A percentile compares a stretch with the other conserved stretches of the same genome.
These are phyloP conservation scores for Ilyonectria sp. DNA, from an alignment of 2,329 filamentous ascomycete genomes.

Conservation along the genomic window DNA sequence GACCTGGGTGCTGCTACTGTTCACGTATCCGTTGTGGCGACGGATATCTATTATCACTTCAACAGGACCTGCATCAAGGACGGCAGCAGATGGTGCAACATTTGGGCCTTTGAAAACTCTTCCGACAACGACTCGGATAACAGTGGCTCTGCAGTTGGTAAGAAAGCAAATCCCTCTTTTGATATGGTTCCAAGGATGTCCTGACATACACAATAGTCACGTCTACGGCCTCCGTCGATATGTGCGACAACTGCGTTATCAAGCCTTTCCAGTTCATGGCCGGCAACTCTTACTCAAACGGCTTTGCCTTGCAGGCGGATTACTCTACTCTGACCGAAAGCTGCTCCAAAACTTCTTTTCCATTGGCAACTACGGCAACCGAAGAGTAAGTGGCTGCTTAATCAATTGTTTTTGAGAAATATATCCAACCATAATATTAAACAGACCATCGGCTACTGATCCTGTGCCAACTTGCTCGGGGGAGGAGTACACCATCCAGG, in stretches of 20 bases:
- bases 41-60: constrained; percentile 18
- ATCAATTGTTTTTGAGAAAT: neutral
- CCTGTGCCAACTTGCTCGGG: constrained; percentile 7
- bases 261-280: constrained; percentile 14
- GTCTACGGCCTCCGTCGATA: constrained; percentile 6
- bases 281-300: constrained; percentile 14
- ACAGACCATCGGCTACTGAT: constrained; percentile 7
- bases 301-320: constrained; percentile 7
- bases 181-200: neutral
- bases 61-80: constrained; percentile 16
- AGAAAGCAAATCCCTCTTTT: neutral
- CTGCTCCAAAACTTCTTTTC: constrained; percentile 13
- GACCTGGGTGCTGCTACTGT: neutral
- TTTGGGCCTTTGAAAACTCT: constrained; percentile 20
- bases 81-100: constrained; percentile 7
- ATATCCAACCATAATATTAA: neutral
- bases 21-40: constrained; percentile 7
- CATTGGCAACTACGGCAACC: constrained; percentile 17
- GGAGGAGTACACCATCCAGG: constrained; percentile 18
- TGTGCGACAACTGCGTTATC: constrained; percentile 13
- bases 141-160: neutral
- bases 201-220: constrained; percentile 2
- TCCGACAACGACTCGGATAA: constrained; percentile 1
- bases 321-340: constrained; percentile 8
- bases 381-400: constrained; percentile 1